These are phyloP conservation scores for Cajanus cajan DNA, from an alignment of 306 rosid species.

Conservation along the genomic window DNA sequence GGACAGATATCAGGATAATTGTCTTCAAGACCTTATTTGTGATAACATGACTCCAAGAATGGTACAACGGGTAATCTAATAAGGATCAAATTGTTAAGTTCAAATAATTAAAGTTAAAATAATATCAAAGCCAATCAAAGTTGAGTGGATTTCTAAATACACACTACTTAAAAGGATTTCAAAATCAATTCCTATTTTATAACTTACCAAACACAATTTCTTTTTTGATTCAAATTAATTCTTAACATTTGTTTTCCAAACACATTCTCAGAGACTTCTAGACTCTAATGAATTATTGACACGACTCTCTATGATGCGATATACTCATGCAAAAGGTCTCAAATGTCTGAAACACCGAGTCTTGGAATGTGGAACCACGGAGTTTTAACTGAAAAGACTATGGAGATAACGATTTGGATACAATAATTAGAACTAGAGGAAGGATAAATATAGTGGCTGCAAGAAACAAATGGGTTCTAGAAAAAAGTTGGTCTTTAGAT, in stretches of 20 bases:
- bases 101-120: neutral
- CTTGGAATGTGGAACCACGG: neutral
- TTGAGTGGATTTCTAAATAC: neutral
- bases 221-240: neutral
- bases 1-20: neutral
- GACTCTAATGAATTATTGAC: neutral
- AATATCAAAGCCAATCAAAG: neutral
- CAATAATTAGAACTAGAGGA: neutral
- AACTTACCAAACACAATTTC: neutral
- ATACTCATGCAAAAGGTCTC: neutral
- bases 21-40: neutral
- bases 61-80: neutral
- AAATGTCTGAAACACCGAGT: neutral
- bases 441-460: neutral
- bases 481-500: neutral
- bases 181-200: conserved; percentile 4
- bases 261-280: neutral
- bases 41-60: neutral
- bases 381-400: neutral
- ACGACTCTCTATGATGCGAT: neutral
- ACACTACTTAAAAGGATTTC: neutral
- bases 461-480: neutral
- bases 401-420: neutral
- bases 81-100: neutral
- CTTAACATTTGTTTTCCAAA: conserved; percentile 10